These are phyloP conservation scores for Guyanaporus albipodus DNA, from an alignment of 768 basidiomycete species.

Conservation along the genomic window DNA sequence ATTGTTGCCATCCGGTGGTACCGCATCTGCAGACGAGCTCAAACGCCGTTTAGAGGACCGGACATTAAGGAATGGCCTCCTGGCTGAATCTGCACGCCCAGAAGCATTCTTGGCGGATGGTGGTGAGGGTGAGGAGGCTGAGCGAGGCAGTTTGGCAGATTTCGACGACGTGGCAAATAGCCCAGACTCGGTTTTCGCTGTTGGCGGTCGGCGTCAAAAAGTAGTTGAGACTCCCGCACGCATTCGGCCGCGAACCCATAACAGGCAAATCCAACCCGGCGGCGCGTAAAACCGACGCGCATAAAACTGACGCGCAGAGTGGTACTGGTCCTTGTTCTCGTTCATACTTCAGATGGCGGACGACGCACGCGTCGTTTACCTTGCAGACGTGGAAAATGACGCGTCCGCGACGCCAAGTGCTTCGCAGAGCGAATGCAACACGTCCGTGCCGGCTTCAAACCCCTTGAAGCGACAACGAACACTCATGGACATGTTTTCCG, in stretches of 20 bases:
- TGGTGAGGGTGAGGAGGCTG: slow-evolving; percentile 74
- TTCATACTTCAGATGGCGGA: slow-evolving; percentile 21
- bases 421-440: slow-evolving; percentile 22
- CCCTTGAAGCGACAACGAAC: slow-evolving; percentile 56
- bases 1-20: slow-evolving; percentile 28
- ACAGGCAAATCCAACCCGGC: neutral
- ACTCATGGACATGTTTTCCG: slow-evolving; percentile 58
- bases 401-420: slow-evolving; percentile 16
- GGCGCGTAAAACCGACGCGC: slow-evolving; percentile 1
- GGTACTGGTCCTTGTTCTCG: slow-evolving; percentile 11
- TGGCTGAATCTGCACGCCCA: slow-evolving; percentile 46
- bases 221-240: neutral
- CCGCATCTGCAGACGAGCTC: slow-evolving; percentile 18
- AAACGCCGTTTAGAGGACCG: slow-evolving; percentile 26
- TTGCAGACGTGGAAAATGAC: slow-evolving; percentile 41
- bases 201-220: too few species aligned
- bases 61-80: slow-evolving; percentile 35
- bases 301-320: slow-evolving; percentile 4
- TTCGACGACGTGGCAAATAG: neutral
- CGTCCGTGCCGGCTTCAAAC: slow-evolving; percentile 20
- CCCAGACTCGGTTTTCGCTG: neutral
- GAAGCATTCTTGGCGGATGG: slow-evolving; percentile 52
- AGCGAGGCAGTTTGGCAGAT: slow-evolving; percentile 67
- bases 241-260: slow-evolving; percentile 7
- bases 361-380: slow-evolving; percentile 35